Conservation (phyloP, 176 grass and related monocot species). For the Pontederia paniculata region DNA sequence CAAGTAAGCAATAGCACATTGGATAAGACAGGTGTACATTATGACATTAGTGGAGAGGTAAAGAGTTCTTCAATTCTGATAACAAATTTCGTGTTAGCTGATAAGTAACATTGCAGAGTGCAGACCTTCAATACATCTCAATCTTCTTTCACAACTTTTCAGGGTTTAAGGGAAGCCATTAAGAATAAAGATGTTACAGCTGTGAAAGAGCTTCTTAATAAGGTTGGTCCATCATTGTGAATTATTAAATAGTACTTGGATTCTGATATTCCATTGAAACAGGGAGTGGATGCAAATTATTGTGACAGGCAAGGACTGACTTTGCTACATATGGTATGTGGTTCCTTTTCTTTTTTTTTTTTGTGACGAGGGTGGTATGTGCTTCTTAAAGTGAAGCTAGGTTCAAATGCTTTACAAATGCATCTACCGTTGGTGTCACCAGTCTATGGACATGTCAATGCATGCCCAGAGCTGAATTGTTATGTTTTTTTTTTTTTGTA, state of each 20-base stretch:
- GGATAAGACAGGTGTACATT: slow-evolving; percentile 40
- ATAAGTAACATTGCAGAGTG: not conserved
- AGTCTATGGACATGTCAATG: no score
- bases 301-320: slow-evolving; percentile 89
- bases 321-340: slow-evolving; percentile 88
- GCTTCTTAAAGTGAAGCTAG: not conserved
- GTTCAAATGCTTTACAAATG: not conserved
- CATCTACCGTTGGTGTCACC: not conserved
- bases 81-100: not conserved
- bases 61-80: not conserved
- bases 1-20: slow-evolving; percentile 45
- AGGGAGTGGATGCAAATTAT: slow-evolving; percentile 95
- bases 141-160: not conserved
- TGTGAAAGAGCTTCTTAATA: slow-evolving; percentile 76
- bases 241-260: not conserved
- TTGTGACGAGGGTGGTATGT: no score
- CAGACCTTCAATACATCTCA: no score
- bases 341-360: no score
- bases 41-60: slow-evolving; percentile 92
- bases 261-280: slow-evolving; percentile 27
- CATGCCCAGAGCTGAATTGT: no score
- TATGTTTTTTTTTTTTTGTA: slow-evolving; percentile 1
- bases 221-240: slow-evolving; percentile 33
- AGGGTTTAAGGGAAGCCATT: slow-evolving; percentile 98
- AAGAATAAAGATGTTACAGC: slow-evolving; percentile 59